Conservation (phyloP, 2,329 filamentous ascomycete species). For the Cladosporium halotolerans region DNA sequence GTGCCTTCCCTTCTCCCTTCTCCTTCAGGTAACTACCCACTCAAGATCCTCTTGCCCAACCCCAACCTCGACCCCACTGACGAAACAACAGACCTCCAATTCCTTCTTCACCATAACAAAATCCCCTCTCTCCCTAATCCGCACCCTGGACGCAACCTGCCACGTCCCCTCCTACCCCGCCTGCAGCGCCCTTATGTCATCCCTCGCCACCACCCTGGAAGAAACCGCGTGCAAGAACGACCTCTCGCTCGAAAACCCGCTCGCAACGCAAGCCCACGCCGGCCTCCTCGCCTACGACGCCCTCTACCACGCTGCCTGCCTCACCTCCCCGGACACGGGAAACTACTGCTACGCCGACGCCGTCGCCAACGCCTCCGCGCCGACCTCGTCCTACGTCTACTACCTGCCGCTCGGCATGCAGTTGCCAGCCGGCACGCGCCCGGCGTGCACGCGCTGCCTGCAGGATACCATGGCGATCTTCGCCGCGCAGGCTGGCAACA, state of each 20-base stretch:
- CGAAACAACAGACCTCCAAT: constrained; percentile 59
- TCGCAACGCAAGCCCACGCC: constrained; percentile 67
- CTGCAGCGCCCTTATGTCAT: constrained; percentile 61
- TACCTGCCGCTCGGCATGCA: constrained; percentile 72
- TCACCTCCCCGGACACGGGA: constrained; percentile 54
- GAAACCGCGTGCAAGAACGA: constrained; percentile 50
- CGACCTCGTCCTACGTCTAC: constrained; percentile 74
- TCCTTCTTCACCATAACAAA: constrained; percentile 67
- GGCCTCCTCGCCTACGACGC: constrained; percentile 72
- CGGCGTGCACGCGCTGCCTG: constrained; percentile 70
- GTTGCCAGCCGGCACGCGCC: constrained; percentile 60
- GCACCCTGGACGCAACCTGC: constrained; percentile 60
- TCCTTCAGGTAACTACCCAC: constrained; percentile 60
- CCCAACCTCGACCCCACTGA: neutral
- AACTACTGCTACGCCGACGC: constrained; percentile 74
- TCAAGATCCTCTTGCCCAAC: neutral
- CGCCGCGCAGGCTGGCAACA: constrained; percentile 51
- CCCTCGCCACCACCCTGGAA: constrained; percentile 57
- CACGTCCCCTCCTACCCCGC: constrained; percentile 52
- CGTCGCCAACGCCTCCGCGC: constrained; percentile 65
- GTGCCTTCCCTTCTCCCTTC: constrained; percentile 78
- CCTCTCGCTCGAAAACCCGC: constrained; percentile 57
- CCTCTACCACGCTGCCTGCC: constrained; percentile 74
- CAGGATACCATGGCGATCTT: constrained; percentile 77
- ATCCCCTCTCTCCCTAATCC: constrained; percentile 6